These are phyloP conservation scores for Petunia secreta DNA, from an alignment of 257 asterid genomes.

Conservation along the genomic window DNA sequence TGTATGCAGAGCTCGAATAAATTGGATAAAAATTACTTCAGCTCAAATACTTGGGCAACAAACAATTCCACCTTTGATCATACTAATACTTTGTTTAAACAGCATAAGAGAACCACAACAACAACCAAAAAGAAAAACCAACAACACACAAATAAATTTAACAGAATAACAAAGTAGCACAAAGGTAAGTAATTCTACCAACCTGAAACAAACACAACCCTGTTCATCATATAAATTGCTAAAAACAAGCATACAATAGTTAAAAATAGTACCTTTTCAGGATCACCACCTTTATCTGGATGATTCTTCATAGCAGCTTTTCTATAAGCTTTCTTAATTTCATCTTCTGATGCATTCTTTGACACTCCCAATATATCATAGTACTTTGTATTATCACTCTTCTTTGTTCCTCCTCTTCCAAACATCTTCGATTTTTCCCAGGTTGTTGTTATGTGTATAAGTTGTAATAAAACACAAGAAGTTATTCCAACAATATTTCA, in stretches of 20 bases:
- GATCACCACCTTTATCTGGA: constrained; percentile 94
- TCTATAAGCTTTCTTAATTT: constrained; percentile 79
- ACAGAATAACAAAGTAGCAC: neutral
- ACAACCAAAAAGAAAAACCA: no score
- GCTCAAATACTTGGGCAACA: neutral
- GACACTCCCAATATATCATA: constrained; percentile 63
- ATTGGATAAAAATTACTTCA: no score
- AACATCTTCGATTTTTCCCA: constrained; percentile 46
- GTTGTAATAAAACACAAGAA: neutral
- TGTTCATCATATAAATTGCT: neutral
- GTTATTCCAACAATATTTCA: neutral
- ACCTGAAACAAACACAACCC: constrained; percentile 19
- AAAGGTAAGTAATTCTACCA: neutral
- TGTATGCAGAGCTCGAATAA: no score
- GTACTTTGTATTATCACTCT: constrained; percentile 52
- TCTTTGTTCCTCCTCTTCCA: constrained; percentile 57
- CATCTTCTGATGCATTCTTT: constrained; percentile 64
- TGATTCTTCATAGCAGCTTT: constrained; percentile 87
- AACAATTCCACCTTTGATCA: neutral
- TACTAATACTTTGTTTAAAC: neutral
- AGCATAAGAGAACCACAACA: neutral
- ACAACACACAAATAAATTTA: neutral
- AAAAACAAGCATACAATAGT: neutral
- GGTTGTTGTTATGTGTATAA: no score
- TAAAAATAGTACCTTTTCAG: constrained; percentile 62